These are phyloP conservation scores for Tricholoma sp. DNA, from an alignment of 768 basidiomycete species.

Conservation along the genomic window DNA sequence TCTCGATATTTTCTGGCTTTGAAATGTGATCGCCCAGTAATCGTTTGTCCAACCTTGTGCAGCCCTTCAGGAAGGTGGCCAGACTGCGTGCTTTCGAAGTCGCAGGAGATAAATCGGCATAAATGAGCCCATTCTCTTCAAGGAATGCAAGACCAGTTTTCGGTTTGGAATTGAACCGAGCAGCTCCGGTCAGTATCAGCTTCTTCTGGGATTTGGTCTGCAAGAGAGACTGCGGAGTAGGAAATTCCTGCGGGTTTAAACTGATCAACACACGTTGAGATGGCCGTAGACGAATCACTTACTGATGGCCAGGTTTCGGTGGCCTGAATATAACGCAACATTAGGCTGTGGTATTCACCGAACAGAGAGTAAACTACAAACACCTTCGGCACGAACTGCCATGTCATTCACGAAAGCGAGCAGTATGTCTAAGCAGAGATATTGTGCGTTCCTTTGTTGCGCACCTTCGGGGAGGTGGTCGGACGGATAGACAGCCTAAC, in stretches of 20 bases:
- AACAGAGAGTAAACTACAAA: slow-evolving; percentile 22
- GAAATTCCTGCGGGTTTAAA: slow-evolving; percentile 40
- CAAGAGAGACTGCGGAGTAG: slow-evolving; percentile 51
- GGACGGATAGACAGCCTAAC: slow-evolving; percentile 74
- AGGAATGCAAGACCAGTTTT: slow-evolving; percentile 87
- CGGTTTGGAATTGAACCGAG: slow-evolving; percentile 89
- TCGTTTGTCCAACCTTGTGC: slow-evolving; percentile 85
- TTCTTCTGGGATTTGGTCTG: slow-evolving; percentile 82
- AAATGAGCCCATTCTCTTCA: slow-evolving; percentile 89
- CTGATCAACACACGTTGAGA: neutral
- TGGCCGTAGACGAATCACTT: slow-evolving; percentile 17
- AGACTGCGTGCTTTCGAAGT: slow-evolving; percentile 61
- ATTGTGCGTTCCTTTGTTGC: slow-evolving; percentile 74
- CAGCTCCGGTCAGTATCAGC: slow-evolving; percentile 74
- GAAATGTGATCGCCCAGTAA: slow-evolving; percentile 92
- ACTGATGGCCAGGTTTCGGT: slow-evolving; percentile 62
- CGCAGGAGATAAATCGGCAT: slow-evolving; percentile 52
- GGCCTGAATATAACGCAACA: slow-evolving; percentile 25
- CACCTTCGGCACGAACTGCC: slow-evolving; percentile 55
- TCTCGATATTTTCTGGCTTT: slow-evolving; percentile 76
- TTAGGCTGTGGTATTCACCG: slow-evolving; percentile 2
- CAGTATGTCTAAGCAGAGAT: slow-evolving; percentile 83
- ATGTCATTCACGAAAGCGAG: slow-evolving; percentile 86
- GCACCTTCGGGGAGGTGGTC: slow-evolving; percentile 55
- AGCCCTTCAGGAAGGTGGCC: slow-evolving; percentile 81